Evolutionary conservation across 495 filamentous ascomycete species (phyloP), one percentile per base, ranked within the genome.

Genomic region (Filosporella fistucella): DNA sequence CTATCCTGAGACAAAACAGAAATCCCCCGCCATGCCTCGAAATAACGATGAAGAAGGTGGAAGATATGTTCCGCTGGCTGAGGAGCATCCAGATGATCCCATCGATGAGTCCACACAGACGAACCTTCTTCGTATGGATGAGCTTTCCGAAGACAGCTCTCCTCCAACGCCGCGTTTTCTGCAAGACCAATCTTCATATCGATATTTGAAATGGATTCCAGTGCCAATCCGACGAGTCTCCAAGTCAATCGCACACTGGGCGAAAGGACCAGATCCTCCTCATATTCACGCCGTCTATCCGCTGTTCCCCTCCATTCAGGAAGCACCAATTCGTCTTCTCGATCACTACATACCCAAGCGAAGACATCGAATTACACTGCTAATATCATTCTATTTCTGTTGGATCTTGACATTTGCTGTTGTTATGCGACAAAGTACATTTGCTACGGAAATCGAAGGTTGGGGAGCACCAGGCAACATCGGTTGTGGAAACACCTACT

Each of bases 351-450:
- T 87, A 3, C 87, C 86, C n/a, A 79, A 77, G 50, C 71, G 65
- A 51, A 72, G 59, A 33, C 80, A 86, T 38, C 77, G 81, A 51
- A 59, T 82, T 2, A 61, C 63, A 17, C 63, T 88, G 8, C 64
- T 89, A 43, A 60, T 79, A n/a, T 59, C 70, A 17, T 81, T 82
- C 45, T 82, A 88, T 51, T 64, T 77, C 4, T 54, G 76, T 45
- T 95, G 89, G 89, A 71, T 91, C 14, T 56, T 88, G 32, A 75
- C 79, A 0, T 95, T 91, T 61, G 72, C 76, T 13, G 56, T 84
- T 10, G 72, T 91, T 34, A 70, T 88, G 54, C 70, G 82, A 40
- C 67, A 80, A 49, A 82, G 84, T 28, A 70, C 77, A 20, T 72
- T 76, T 39, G 76, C 75, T 0, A 77, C 77, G 13, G 77, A 84